Evolutionary conservation across 1,139 yeast genomes (phyloP).

Genomic region (Arxiozyma heterogenica): DNA sequence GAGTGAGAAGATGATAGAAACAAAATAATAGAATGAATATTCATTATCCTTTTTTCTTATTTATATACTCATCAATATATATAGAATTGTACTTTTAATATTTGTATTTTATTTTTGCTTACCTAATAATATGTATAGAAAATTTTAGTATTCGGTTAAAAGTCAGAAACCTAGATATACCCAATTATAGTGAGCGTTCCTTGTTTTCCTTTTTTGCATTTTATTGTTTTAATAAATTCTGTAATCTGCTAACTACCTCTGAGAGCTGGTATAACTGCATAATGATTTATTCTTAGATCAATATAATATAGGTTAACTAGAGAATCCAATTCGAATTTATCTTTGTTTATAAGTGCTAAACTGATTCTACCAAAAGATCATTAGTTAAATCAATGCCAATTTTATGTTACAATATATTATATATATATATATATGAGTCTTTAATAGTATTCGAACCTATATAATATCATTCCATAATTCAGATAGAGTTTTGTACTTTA

Average conservation of each 20-base stretch:
- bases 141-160: not conserved
- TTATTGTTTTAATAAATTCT: too few relatives aligned
- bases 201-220: not conserved
- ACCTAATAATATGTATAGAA: not conserved
- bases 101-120: not conserved
- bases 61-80: not conserved
- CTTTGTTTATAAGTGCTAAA: not conserved
- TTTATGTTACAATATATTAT: too few relatives aligned
- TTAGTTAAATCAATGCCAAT: not conserved
- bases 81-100: not conserved
- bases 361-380: not conserved
- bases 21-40: slow-evolving; percentile 1
- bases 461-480: slow-evolving; percentile 23
- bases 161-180: not conserved
- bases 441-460: too few relatives aligned
- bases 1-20: not conserved
- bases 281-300: too few relatives aligned
- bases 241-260: too few relatives aligned
- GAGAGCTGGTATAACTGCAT: not conserved
- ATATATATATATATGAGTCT: too few relatives aligned
- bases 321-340: too few relatives aligned
- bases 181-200: not conserved
- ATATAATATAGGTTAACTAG: not conserved
- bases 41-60: not conserved
- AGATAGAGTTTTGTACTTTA: slow-evolving; percentile 11